phyloP scores from a whole-genome alignment of 2,329 filamentous ascomycete species.

The Alternaria sp. region DNA sequence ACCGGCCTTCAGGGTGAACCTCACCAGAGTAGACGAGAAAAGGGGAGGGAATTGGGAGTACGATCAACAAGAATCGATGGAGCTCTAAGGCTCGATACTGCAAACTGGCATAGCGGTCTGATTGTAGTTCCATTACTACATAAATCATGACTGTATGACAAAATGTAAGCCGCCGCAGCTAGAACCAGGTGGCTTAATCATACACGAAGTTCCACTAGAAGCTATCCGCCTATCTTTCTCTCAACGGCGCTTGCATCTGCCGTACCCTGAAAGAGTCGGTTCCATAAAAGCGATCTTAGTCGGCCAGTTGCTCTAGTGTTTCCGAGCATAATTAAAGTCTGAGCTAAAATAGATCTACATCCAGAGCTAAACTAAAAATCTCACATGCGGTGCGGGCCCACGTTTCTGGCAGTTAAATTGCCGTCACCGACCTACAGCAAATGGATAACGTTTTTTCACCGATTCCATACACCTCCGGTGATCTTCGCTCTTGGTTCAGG shows the following conservation, averaged over 20 bases:
- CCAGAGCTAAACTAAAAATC: not conserved
- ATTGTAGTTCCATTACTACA: not conserved
- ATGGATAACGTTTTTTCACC: not conserved
- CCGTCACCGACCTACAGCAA: not conserved
- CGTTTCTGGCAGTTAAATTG: not conserved
- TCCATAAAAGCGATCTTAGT: not conserved
- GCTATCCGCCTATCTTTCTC: not conserved
- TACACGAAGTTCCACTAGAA: not conserved
- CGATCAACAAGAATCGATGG: conserved; percentile 17
- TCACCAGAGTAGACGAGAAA: conserved; percentile 23
- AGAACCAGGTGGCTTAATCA: not conserved
- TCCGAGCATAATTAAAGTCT: not conserved
- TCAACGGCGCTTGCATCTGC: conserved; percentile 1
- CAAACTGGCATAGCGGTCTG: not conserved
- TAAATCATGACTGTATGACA: not conserved
- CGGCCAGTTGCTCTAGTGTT: not conserved
- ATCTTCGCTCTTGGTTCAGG: not conserved
- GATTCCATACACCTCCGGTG: not conserved
- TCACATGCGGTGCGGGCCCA: not conserved
- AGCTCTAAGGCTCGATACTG: conserved; percentile 13
- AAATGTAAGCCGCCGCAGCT: not conserved
- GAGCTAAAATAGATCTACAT: not conserved
- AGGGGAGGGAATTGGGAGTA: not conserved
- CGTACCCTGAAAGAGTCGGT: not conserved
- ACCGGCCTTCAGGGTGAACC: conserved; percentile 44